Evolutionary conservation across 139 green algal genomes (phyloP).

Genomic region (Micractinium sp.): DNA sequence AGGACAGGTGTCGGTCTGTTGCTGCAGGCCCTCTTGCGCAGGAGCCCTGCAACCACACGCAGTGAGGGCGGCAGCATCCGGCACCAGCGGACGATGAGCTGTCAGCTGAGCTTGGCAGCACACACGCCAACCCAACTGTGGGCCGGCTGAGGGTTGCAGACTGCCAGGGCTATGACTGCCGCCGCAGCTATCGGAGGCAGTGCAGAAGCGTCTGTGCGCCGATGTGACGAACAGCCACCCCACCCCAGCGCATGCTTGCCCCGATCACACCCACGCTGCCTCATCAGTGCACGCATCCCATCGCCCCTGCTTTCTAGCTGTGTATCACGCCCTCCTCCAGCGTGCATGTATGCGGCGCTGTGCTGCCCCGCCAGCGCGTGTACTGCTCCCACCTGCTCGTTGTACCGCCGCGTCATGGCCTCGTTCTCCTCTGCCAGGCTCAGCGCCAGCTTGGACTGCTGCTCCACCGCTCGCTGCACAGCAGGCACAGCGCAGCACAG

Average conservation of each 20-base stretch:
- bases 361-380: background rate
- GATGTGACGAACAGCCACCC: too few species aligned
- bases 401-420: slow-evolving; percentile 58
- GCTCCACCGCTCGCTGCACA: slow-evolving; percentile 23
- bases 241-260: background rate
- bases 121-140: too few species aligned
- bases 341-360: background rate
- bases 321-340: background rate
- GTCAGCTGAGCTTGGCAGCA: too few species aligned
- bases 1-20: background rate
- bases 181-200: too few species aligned
- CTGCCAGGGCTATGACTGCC: too few species aligned
- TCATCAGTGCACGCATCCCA: too few species aligned
- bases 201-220: too few species aligned
- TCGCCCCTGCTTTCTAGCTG: too few species aligned
- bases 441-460: slow-evolving; percentile 55
- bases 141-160: too few species aligned
- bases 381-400: slow-evolving; percentile 38
- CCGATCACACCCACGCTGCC: background rate
- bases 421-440: slow-evolving; percentile 67
- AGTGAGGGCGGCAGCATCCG: slow-evolving; percentile 7
- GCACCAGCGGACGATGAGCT: too few species aligned
- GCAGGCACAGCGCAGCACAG: background rate
- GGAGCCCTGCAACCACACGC: too few species aligned
- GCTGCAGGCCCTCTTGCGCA: background rate